phyloP scores from a whole-genome alignment of 73 alveolate genomes.

The Diophrys appendiculata region DNA sequence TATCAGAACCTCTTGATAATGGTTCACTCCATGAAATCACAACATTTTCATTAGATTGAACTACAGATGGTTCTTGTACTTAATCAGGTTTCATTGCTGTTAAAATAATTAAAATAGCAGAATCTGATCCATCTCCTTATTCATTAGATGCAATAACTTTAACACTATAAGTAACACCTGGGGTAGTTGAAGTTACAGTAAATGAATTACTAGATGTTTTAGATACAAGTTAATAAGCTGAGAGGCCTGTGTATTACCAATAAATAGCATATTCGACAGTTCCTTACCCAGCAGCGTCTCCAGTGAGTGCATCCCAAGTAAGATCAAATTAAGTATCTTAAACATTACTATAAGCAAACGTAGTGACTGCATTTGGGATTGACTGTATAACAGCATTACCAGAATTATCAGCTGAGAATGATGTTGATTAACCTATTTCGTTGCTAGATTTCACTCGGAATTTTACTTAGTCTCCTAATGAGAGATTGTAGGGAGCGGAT shows the following conservation, averaged over 20 bases:
- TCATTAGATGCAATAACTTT: no score
- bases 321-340: conserved; percentile 13
- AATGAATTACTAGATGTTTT: no score
- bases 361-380: conserved; percentile 24
- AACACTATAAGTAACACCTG: no score
- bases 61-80: conserved; percentile 18
- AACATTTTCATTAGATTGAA: conserved; percentile 20
- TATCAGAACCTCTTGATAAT: conserved; percentile 28
- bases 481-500: neutral
- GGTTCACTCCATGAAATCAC: conserved; percentile 34
- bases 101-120: no score
- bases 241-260: no score
- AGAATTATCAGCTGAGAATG: conserved; percentile 12
- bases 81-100: conserved; percentile 43
- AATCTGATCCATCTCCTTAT: no score
- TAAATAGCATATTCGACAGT: no score
- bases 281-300: no score
- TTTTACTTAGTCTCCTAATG: neutral
- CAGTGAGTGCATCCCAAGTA: conserved; percentile 40
- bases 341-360: conserved; percentile 15
- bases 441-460: conserved; percentile 16
- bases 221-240: no score
- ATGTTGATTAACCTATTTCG: conserved; percentile 37
- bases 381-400: conserved; percentile 16
- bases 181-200: no score